Evolutionary conservation across 2,329 filamentous ascomycete genomes (phyloP).

Genomic region (Coniosporium tulheliwenetii): DNA sequence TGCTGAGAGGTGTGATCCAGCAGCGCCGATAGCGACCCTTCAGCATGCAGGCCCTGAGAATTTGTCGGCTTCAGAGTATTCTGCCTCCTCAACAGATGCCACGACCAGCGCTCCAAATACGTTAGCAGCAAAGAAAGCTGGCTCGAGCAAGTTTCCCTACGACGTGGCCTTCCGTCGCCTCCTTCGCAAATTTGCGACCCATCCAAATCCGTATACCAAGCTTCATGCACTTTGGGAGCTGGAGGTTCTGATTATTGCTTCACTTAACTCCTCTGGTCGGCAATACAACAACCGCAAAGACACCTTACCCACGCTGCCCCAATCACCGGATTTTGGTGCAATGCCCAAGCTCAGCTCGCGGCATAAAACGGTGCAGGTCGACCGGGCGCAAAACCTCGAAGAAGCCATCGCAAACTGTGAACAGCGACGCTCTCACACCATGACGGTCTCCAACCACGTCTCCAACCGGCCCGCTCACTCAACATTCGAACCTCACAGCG

Average conservation of each 20-base stretch:
- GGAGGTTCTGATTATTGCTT: conserved; percentile 65
- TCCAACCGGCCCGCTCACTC: conserved; percentile 4
- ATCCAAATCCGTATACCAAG: conserved; percentile 77
- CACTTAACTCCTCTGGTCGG: conserved; percentile 36
- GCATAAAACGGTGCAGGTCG: conserved; percentile 23
- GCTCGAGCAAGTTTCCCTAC: conserved; percentile 56
- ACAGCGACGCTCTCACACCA: conserved; percentile 48
- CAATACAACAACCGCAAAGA: conserved; percentile 23
- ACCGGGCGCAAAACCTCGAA: conserved; percentile 36
- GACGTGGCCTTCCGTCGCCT: conserved; percentile 64
- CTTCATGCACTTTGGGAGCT: conserved; percentile 71
- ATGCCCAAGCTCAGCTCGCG: conserved; percentile 28
- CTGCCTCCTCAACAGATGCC: conserved; percentile 27
- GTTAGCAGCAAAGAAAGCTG: conserved; percentile 24
- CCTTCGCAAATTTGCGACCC: conserved; percentile 72
- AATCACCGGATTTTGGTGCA: conserved; percentile 27
- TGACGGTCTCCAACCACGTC: conserved; percentile 15
- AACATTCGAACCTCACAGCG: conserved; percentile 5
- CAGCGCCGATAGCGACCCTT: conserved; percentile 24
- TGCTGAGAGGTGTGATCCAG: conserved; percentile 23
- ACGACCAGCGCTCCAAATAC: conserved; percentile 24
- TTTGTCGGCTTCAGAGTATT: conserved; percentile 28
- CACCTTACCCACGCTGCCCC: conserved; percentile 24
- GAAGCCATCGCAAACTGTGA: conserved; percentile 56
- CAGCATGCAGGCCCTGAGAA: conserved; percentile 22